Conservation (phyloP, 106 monocot genomes). For the Hemerocallis citrina region DNA sequence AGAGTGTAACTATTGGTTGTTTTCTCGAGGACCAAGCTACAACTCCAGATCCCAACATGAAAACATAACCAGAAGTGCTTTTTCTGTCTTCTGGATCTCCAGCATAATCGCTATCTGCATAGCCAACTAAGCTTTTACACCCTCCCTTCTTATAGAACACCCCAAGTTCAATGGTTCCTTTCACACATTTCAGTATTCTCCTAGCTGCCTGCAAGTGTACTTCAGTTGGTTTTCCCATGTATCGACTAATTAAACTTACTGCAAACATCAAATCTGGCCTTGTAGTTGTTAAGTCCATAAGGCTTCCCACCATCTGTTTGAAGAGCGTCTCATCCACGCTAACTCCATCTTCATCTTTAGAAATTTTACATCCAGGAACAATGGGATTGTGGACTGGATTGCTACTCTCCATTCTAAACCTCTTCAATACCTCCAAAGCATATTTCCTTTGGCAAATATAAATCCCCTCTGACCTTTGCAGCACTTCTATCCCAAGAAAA, state of each 20-base stretch:
- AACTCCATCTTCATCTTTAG: neutral
- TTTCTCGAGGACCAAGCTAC: constrained; percentile 10
- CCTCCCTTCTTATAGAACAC: constrained; percentile 6
- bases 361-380: neutral
- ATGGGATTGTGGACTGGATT: constrained; percentile 2
- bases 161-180: constrained; percentile 14
- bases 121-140: neutral
- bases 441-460: constrained; percentile 13
- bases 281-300: constrained; percentile 18
- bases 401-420: constrained; percentile 6
- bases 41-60: neutral
- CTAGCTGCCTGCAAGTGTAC: neutral
- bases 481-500: neutral
- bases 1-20: constrained; percentile 1
- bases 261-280: constrained; percentile 14
- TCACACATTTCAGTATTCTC: constrained; percentile 7
- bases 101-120: constrained; percentile 8
- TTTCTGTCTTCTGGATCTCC: constrained; percentile 2
- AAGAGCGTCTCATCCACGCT: constrained; percentile 2
- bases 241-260: neutral
- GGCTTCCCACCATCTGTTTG: constrained; percentile 12
- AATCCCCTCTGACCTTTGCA: neutral
- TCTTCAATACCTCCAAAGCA: neutral
- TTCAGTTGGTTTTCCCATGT: neutral
- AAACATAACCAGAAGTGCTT: constrained; percentile 7